phyloP scores from a whole-genome alignment of 106 monocot genomes.

The Triglochin maritima region DNA sequence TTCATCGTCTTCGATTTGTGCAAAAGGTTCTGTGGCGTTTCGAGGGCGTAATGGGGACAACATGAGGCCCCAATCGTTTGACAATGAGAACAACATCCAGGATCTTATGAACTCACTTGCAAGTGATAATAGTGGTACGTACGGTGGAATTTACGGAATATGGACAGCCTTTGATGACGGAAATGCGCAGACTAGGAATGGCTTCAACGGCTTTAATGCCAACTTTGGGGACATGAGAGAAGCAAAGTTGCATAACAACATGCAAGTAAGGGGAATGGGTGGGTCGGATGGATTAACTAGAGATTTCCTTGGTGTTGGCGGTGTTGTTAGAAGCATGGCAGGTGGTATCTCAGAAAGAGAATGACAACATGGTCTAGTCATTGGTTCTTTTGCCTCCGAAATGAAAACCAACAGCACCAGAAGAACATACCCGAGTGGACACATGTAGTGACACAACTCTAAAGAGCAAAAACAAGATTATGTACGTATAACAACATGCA shows the following conservation, averaged over 20 bases:
- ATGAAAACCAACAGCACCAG: constrained; percentile 9
- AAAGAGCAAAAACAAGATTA: no score
- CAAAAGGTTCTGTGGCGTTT: not conserved
- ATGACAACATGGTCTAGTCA: constrained; percentile 13
- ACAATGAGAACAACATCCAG: constrained; percentile 30
- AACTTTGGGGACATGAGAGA: constrained; percentile 9
- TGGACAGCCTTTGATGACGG: not conserved
- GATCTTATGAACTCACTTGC: constrained; percentile 48
- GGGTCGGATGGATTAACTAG: constrained; percentile 41
- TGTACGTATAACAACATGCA: no score
- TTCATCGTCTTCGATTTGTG: constrained; percentile 1
- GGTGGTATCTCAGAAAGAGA: constrained; percentile 16
- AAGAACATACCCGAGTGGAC: not conserved
- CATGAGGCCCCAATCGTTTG: constrained; percentile 13
- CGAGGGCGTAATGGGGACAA: not conserved
- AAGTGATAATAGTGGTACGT: constrained; percentile 17
- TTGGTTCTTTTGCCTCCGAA: constrained; percentile 13
- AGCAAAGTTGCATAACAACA: constrained; percentile 14
- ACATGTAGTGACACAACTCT: not conserved
- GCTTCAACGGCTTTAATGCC: constrained; percentile 9
- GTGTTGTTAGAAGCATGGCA: constrained; percentile 23
- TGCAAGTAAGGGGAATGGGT: not conserved
- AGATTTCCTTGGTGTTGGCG: constrained; percentile 55
- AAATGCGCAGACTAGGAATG: not conserved
- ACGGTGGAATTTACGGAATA: constrained; percentile 6